phyloP scores from a whole-genome alignment of 2,329 filamentous ascomycete species.

The Fusarium dlaminii region DNA sequence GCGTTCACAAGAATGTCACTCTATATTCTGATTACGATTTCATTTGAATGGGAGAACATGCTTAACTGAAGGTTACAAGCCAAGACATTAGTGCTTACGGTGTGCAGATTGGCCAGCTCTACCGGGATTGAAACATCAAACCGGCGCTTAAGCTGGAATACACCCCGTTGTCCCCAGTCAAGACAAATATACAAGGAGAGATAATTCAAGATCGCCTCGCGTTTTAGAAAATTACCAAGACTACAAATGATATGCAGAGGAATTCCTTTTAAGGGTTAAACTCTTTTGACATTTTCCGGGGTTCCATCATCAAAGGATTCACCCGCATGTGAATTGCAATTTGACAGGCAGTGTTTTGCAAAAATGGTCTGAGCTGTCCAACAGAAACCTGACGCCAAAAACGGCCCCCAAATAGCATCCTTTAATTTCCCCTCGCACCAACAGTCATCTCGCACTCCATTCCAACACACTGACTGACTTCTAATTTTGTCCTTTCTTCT shows the following conservation, averaged over 20 bases:
- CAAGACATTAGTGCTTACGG: not conserved
- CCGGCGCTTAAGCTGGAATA: not conserved
- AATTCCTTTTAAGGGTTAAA: accelerated
- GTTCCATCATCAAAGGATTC: not conserved
- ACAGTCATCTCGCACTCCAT: too few species aligned
- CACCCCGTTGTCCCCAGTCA: accelerated
- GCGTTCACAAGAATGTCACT: not conserved
- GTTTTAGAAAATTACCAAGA: too few species aligned
- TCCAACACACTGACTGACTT: too few species aligned
- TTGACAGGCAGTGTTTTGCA: too few species aligned
- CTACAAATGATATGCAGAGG: accelerated
- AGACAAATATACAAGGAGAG: not conserved
- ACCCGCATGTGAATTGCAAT: not conserved
- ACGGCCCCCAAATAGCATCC: not conserved
- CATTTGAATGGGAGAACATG: not conserved
- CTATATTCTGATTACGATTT: not conserved
- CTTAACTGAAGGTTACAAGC: not conserved
- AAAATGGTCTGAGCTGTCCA: too few species aligned
- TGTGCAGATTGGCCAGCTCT: not conserved
- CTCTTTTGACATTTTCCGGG: accelerated
- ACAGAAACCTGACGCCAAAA: not conserved
- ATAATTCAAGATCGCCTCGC: not conserved
- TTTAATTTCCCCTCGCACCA: not conserved
- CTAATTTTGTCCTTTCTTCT: accelerated
- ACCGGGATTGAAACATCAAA: not conserved